Base-by-base conservation (phyloP, 805 yeast genomes). In the Yamadazyma endophytica region DNA sequence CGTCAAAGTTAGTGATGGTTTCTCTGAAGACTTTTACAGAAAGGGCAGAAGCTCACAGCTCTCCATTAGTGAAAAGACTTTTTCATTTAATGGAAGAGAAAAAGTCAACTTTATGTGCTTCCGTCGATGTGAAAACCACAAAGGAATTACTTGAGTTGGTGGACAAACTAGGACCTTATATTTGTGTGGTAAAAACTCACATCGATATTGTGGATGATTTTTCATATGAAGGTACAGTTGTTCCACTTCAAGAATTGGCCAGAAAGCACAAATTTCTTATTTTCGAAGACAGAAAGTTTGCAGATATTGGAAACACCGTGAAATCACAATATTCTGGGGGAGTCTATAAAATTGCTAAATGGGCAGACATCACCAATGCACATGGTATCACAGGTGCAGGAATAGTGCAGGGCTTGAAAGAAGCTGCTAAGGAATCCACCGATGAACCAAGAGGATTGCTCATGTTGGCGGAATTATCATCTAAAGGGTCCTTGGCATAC, bases 351-450 rank as follows among this genome's bases (percentile, higher is more conserved):
- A 90, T 90, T 39, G 92, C 95, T 9, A 64, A 79, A 49, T 92
- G 98, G 98, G 79, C 97, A 1, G 96, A 92, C 52, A 88, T 92
- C 45, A 90, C 97, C 21, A 92, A 92, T 57, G 97, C 97, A 1
- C 98, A 92, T 50, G 95, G 97, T 36, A 89, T 92, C 19, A 90
- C 97, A 2, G 99, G 99, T 14, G 79, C 82, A 0, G 97, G 97
- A 9, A 84, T 92, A 33, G 94, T 92, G 5, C 68, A 75, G 26
- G 99, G 98, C 0, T 70, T 92, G 46, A 82, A 81, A 45, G 82
- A 79, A 47, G 96, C 92, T 3, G 80, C 80, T 1, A 76, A 77
- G 42, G 81, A 82, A 38, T 73, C 86, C 7, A 74, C 82, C 3
- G 38, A 47, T 16, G 92, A 87, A 49, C 88, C 94, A 42, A 69